Conservation (phyloP, 768 basidiomycete genomes). For the Tremella yokohamensis region DNA sequence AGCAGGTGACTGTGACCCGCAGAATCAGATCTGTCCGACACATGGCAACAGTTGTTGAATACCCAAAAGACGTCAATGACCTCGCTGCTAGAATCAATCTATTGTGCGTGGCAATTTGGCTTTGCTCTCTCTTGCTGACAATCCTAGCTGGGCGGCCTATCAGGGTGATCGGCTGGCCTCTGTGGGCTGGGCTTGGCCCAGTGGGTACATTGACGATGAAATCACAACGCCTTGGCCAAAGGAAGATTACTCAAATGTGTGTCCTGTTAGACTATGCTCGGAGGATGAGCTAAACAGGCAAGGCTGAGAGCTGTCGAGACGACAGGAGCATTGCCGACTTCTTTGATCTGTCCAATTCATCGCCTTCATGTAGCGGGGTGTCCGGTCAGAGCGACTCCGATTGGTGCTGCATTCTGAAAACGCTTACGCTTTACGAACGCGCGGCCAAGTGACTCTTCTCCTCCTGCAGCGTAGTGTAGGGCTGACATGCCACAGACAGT, state of each 20-base stretch:
- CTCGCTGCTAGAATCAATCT: conserved; percentile 26
- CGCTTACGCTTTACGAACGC: conserved; percentile 1
- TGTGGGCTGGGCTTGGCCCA: conserved; percentile 10
- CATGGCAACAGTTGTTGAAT: conserved; percentile 17
- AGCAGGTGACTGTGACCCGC: conserved; percentile 4
- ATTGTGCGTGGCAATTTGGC: conserved; percentile 28
- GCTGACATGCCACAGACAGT: background rate
- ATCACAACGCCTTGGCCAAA: conserved; percentile 37
- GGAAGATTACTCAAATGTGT: conserved; percentile 25
- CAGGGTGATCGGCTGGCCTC: conserved; percentile 13
- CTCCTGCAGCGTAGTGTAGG: background rate
- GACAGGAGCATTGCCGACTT: conserved; percentile 19
- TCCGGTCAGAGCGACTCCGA: background rate
- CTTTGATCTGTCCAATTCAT: conserved; percentile 8
- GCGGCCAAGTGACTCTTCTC: background rate
- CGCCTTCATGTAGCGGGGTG: background rate
- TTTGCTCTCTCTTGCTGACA: background rate
- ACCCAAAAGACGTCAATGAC: conserved; percentile 19
- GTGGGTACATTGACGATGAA: conserved; percentile 27
- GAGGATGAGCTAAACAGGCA: background rate
- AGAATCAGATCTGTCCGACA: conserved; percentile 6
- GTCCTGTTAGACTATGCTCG: conserved; percentile 2
- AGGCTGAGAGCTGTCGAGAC: conserved; percentile 15
- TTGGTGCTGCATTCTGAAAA: conserved; percentile 1
- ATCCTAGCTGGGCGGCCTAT: conserved; percentile 35